These are phyloP conservation scores for Plenodomus biglobosus DNA, from an alignment of 2,329 filamentous ascomycete species.

Conservation along the genomic window DNA sequence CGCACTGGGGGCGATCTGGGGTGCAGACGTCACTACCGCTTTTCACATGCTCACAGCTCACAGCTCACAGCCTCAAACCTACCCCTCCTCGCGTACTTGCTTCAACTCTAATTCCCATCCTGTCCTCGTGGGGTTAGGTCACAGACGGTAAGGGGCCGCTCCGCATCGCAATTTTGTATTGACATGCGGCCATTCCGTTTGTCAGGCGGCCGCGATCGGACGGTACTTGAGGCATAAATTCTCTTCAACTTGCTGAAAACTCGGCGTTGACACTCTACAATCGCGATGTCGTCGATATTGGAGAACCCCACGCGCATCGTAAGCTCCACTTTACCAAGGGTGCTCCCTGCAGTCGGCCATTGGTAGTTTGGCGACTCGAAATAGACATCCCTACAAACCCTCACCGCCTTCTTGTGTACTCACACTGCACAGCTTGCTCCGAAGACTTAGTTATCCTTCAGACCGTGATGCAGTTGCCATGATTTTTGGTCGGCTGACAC, in stretches of 20 bases:
- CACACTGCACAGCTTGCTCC: background rate
- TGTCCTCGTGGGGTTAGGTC: background rate
- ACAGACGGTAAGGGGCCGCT: constrained; percentile 2
- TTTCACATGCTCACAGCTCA: constrained; percentile 6
- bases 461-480: background rate
- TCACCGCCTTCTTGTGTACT: background rate
- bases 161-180: constrained; percentile 4
- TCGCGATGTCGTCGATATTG: constrained; percentile 7
- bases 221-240: background rate
- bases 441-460: background rate
- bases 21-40: constrained; percentile 20
- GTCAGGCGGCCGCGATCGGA: constrained; percentile 10
- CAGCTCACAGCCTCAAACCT: background rate
- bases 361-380: constrained; percentile 21
- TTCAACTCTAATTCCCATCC: background rate
- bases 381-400: background rate
- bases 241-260: background rate
- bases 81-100: background rate
- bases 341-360: constrained; percentile 15
- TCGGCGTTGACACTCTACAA: background rate
- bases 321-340: constrained; percentile 6
- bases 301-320: constrained; percentile 11
- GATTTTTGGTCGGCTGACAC: background rate
- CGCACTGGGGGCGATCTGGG: constrained; percentile 16
- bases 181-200: constrained; percentile 6